These are phyloP conservation scores for Fraxinus platypoda DNA, from an alignment of 305 asterid species.

Conservation along the genomic window DNA sequence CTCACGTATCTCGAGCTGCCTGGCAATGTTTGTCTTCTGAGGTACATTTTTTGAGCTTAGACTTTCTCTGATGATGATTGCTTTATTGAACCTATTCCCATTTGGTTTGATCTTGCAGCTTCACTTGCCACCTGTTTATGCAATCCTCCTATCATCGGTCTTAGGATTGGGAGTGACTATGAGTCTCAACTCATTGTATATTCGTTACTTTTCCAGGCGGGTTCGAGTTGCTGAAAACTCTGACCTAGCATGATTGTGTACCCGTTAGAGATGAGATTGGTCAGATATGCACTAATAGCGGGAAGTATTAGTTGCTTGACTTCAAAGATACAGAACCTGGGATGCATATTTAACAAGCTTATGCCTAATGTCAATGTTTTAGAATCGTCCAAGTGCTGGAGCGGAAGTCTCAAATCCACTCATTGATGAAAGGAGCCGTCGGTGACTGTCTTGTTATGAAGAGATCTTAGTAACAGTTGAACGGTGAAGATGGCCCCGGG, in stretches of 20 bases:
- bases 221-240: constrained; percentile 34
- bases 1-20: background rate
- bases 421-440: background rate
- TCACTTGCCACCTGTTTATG: constrained; percentile 45
- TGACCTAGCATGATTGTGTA: constrained; percentile 41
- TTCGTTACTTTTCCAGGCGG: constrained; percentile 45
- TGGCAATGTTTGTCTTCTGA: constrained; percentile 2
- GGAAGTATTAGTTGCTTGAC: constrained; percentile 1
- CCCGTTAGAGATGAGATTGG: background rate
- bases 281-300: background rate
- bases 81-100: background rate
- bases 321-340: background rate
- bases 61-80: background rate
- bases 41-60: background rate
- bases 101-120: constrained; percentile 46
- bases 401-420: background rate
- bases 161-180: constrained; percentile 63
- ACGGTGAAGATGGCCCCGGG: background rate
- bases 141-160: constrained; percentile 62
- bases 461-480: background rate
- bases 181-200: constrained; percentile 48
- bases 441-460: background rate
- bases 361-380: background rate
- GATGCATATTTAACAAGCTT: background rate
- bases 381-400: background rate